Percentiles rank a stretch among this genome's conserved stretches.
Evolutionary conservation across 2,329 filamentous ascomycete species (phyloP).

Genomic region (Calonectria henricotiae): DNA sequence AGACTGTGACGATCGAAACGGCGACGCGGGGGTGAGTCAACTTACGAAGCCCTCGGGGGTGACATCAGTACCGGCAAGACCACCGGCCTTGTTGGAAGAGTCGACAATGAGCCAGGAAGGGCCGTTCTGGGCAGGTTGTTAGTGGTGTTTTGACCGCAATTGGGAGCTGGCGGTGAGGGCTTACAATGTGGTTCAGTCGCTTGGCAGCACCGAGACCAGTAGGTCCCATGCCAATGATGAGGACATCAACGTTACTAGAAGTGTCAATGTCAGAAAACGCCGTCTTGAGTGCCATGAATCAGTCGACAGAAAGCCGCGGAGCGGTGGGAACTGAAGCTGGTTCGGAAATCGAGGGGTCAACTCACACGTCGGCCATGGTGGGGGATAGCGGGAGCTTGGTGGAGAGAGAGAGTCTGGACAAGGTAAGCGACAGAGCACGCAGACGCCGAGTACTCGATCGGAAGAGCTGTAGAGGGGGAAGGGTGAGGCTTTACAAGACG

Average conservation of each 20-base stretch:
- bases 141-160: conserved; percentile 47
- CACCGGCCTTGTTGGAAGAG: conserved; percentile 91
- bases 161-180: conserved; percentile 60
- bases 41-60: conserved; percentile 97
- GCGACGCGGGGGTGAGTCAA: conserved; percentile 56
- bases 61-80: conserved; percentile 94
- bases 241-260: conserved; percentile 90
- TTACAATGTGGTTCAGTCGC: conserved; percentile 95
- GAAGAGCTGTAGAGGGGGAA: conserved; percentile 41
- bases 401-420: conserved; percentile 34
- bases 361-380: conserved; percentile 63
- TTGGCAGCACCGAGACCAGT: conserved; percentile 98
- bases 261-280: conserved; percentile 42
- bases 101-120: conserved; percentile 98
- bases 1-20: conserved; percentile 24
- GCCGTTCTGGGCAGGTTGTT: conserved; percentile 75
- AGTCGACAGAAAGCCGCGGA: conserved; percentile 13
- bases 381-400: conserved; percentile 48
- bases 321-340: neutral
- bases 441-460: conserved; percentile 45
- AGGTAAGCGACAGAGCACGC: conserved; percentile 40
- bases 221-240: conserved; percentile 97
- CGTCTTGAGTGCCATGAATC: neutral
- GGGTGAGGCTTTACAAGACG: conserved; percentile 52
- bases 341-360: conserved; percentile 40